Evolutionary conservation across 1,139 yeast genomes (phyloP).

Genomic region (Candida mesenterica): DNA sequence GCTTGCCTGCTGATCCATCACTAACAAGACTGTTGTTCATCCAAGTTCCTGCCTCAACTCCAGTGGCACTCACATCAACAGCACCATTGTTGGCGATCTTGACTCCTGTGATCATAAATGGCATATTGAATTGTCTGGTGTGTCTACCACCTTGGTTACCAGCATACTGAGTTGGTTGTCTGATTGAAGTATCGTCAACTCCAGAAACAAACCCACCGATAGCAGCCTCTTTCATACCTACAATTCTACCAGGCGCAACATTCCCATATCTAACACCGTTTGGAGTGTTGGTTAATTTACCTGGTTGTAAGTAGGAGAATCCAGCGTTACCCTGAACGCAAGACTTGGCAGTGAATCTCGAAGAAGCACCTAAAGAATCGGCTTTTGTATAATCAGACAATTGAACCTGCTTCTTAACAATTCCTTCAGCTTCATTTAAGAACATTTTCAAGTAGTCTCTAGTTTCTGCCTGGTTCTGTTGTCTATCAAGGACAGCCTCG

Average conservation of each 20-base stretch:
- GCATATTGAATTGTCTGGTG: constrained; percentile 45
- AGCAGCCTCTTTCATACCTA: constrained; percentile 56
- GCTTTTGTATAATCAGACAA: constrained; percentile 24
- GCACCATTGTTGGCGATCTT: constrained; percentile 38
- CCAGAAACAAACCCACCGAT: constrained; percentile 72
- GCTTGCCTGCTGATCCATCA: constrained; percentile 3
- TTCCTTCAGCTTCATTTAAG: constrained; percentile 19
- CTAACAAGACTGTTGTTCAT: constrained; percentile 24
- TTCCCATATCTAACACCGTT: constrained; percentile 63
- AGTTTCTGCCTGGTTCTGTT: constrained; percentile 11
- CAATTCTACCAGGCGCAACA: constrained; percentile 69
- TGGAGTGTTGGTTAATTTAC: constrained; percentile 72
- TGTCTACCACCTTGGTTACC: constrained; percentile 44
- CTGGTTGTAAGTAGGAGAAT: constrained; percentile 66
- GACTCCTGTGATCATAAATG: constrained; percentile 43
- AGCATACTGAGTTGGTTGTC: constrained; percentile 42
- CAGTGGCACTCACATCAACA: constrained; percentile 40
- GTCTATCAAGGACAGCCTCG: constrained; percentile 21
- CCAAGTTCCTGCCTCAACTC: constrained; percentile 44
- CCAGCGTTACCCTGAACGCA: constrained; percentile 68
- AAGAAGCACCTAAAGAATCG: constrained; percentile 10
- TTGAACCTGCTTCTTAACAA: constrained; percentile 20
- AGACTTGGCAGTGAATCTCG: constrained; percentile 11
- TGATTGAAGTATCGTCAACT: constrained; percentile 36
- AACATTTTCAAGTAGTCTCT: constrained; percentile 29